phyloP scores from a whole-genome alignment of 148 eudicot genomes.

The Arctostaphylos glauca region DNA sequence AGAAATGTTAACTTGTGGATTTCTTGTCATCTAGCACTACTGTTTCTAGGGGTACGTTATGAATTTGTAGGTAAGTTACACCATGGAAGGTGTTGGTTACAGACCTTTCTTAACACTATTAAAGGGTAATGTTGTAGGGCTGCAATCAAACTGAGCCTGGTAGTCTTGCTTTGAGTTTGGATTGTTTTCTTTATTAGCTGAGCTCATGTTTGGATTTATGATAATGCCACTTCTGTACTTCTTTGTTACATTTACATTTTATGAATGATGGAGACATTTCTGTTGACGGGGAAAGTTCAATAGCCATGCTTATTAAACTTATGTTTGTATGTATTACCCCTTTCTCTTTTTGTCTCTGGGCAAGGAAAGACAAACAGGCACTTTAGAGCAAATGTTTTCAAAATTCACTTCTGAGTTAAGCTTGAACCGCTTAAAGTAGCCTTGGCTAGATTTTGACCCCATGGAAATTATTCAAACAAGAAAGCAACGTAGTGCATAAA shows the following conservation, averaged over 20 bases:
- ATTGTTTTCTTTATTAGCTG: background rate
- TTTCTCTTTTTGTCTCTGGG: background rate
- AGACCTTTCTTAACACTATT: background rate
- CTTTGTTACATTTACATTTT: no score
- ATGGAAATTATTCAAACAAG: background rate
- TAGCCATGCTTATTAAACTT: background rate
- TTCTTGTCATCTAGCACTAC: background rate
- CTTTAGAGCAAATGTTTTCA: background rate
- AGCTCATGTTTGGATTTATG: background rate
- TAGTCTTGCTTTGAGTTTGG: background rate
- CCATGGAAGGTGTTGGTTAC: background rate
- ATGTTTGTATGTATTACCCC: background rate
- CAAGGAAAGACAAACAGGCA: background rate
- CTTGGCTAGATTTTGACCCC: background rate
- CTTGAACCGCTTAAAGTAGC: background rate
- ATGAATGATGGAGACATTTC: no score
- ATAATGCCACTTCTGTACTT: no score
- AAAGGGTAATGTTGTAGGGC: background rate
- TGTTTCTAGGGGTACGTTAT: background rate
- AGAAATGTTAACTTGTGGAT: background rate
- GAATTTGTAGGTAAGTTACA: background rate
- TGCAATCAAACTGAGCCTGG: background rate
- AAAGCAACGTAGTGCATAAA: background rate
- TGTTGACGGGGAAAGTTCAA: background rate
- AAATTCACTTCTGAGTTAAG: background rate